These are phyloP conservation scores for Chloranthus sessilifolius DNA, from an alignment of 164 flowering plant species.

Conservation along the genomic window DNA sequence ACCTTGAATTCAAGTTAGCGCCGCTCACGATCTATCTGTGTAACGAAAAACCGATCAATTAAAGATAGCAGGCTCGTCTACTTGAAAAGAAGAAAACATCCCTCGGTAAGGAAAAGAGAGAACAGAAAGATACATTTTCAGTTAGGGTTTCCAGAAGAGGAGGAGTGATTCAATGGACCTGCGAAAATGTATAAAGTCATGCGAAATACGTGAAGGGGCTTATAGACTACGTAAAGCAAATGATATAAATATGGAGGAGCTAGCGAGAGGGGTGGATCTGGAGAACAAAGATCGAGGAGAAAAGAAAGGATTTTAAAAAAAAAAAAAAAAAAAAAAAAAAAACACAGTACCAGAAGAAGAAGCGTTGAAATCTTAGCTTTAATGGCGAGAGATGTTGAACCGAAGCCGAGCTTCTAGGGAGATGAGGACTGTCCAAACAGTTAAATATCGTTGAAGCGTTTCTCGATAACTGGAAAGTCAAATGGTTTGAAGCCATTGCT, in stretches of 20 bases:
- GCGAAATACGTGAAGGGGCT: conserved; percentile 13
- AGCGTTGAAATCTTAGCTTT: too few relatives aligned
- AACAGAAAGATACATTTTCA: too few relatives aligned
- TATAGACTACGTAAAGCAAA: conserved; percentile 11
- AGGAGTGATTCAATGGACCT: too few relatives aligned
- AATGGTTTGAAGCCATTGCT: conserved; percentile 13
- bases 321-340: too few relatives aligned
- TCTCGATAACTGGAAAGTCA: conserved; percentile 21
- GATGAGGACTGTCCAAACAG: conserved; percentile 1
- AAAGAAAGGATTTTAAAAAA: too few relatives aligned
- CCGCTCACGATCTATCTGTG: too few relatives aligned
- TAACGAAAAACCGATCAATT: too few relatives aligned
- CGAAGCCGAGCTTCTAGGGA: conserved; percentile 13
- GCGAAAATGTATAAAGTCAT: conserved; percentile 4
- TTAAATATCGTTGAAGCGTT: neutral
- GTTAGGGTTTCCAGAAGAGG: too few relatives aligned
- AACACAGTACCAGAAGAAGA: too few relatives aligned
- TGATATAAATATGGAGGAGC: conserved; percentile 4
- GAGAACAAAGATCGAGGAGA: conserved; percentile 9
- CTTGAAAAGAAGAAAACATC: too few relatives aligned
- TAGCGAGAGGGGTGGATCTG: conserved; percentile 23
- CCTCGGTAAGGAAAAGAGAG: neutral
- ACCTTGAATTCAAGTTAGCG: neutral
- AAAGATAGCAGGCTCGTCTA: too few relatives aligned
- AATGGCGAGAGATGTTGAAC: neutral